Evolutionary conservation across 2,329 filamentous ascomycete genomes (phyloP).

Genomic region (Rhynchosporium secalis): DNA sequence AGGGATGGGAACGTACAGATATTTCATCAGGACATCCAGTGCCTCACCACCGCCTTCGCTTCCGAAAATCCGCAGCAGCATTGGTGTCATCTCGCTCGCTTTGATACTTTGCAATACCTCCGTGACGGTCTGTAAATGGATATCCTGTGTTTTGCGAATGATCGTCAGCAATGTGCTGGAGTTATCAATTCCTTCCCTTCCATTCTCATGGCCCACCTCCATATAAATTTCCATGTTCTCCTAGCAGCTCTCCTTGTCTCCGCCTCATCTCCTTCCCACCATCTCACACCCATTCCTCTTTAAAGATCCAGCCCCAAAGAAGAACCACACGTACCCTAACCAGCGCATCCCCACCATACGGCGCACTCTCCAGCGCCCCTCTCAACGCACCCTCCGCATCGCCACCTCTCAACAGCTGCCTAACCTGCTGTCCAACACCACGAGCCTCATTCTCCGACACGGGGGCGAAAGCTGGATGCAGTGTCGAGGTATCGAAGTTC

Average conservation of each 20-base stretch:
- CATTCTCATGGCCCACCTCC: neutral
- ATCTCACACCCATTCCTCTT: slow-evolving; percentile 4
- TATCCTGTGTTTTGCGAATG: slow-evolving; percentile 62
- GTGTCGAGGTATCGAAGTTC: slow-evolving; percentile 87
- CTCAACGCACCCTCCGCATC: slow-evolving; percentile 85
- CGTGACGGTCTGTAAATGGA: slow-evolving; percentile 82
- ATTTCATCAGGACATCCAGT: slow-evolving; percentile 95
- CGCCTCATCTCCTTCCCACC: neutral
- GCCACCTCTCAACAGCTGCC: slow-evolving; percentile 82
- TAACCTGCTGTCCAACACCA: slow-evolving; percentile 74
- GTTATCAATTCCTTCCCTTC: neutral
- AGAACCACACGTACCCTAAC: slow-evolving; percentile 49
- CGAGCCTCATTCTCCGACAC: slow-evolving; percentile 77
- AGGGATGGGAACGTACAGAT: slow-evolving; percentile 64
- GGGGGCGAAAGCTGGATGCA: slow-evolving; percentile 75
- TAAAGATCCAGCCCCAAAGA: slow-evolving; percentile 6
- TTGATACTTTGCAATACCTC: slow-evolving; percentile 97
- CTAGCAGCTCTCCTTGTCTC: neutral
- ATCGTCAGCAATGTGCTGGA: neutral
- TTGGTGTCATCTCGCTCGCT: slow-evolving; percentile 89
- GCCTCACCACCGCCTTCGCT: slow-evolving; percentile 79
- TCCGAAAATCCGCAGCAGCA: slow-evolving; percentile 78
- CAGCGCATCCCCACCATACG: slow-evolving; percentile 63
- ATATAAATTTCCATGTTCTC: neutral
- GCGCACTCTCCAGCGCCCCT: slow-evolving; percentile 80